Percentiles rank a stretch among this genome's conserved stretches.
Conservation (phyloP, 1,284 basidiomycete genomes). For the Microbotryum silenes-acaulis region DNA sequence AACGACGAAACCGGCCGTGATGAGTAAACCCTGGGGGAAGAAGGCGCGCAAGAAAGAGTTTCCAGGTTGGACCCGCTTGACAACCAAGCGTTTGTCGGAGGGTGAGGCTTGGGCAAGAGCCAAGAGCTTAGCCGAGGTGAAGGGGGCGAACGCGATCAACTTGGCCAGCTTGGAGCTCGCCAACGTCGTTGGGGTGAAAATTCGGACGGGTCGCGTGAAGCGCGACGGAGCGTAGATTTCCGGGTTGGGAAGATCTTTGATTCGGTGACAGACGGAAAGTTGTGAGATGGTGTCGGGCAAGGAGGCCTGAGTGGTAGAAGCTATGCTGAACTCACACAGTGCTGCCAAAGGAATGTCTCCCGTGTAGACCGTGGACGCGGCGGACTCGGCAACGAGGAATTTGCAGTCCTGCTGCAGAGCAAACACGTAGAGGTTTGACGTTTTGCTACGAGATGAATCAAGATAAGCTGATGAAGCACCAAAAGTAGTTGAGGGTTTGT, state of each 20-base stretch:
- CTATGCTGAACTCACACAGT: not conserved
- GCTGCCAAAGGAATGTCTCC: conserved; percentile 5
- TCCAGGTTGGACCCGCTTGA: not conserved
- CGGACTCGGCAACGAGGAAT: conserved; percentile 5
- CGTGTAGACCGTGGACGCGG: not conserved
- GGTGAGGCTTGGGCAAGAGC: not conserved
- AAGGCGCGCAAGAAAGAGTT: conserved; percentile 5
- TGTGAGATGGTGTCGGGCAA: not conserved
- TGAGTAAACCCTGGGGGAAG: conserved; percentile 12
- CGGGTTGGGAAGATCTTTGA: not conserved
- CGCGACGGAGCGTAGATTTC: not conserved
- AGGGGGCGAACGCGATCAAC: conserved; percentile 3
- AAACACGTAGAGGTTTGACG: not conserved
- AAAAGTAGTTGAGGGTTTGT: no score
- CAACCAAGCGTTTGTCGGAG: not conserved
- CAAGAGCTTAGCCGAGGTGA: conserved; percentile 6
- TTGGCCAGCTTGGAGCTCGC: not conserved
- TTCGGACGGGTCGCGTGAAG: not conserved
- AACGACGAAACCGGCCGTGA: conserved; percentile 4
- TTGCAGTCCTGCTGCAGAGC: not conserved
- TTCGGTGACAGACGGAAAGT: not conserved
- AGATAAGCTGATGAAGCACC: no score
- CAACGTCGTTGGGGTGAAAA: not conserved
- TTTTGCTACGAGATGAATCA: not conserved
- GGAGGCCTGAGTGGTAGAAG: no score